These are phyloP conservation scores for Fomitopsis schrenkii DNA, from an alignment of 1,284 basidiomycete species.

Conservation along the genomic window DNA sequence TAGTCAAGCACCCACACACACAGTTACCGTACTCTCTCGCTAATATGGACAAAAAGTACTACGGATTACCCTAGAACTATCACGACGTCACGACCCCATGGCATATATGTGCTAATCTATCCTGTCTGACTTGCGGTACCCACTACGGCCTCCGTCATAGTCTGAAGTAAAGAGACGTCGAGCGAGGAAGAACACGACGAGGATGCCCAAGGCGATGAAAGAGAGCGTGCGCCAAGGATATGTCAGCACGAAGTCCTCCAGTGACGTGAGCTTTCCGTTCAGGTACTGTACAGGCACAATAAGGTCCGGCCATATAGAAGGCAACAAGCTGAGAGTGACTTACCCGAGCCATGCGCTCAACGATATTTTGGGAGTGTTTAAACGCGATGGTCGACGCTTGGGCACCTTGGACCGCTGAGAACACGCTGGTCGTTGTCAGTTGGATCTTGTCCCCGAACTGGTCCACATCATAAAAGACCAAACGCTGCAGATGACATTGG, in stretches of 20 bases:
- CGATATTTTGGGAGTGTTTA: constrained; percentile 65
- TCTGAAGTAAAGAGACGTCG: constrained; percentile 9
- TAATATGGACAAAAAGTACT: background rate
- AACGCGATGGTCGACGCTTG: constrained; percentile 49
- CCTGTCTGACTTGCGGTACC: constrained; percentile 7
- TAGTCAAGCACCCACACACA: background rate
- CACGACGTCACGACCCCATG: background rate
- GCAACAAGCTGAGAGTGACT: constrained; percentile 23
- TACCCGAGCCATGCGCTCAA: constrained; percentile 68
- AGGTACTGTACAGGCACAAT: constrained; percentile 37
- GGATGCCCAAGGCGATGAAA: constrained; percentile 18
- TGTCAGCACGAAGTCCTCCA: constrained; percentile 41
- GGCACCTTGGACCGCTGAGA: constrained; percentile 69
- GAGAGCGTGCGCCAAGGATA: constrained; percentile 31
- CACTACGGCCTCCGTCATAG: background rate
- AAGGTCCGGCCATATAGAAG: background rate
- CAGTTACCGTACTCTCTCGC: background rate
- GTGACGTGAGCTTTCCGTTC: constrained; percentile 41
- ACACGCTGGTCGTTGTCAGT: constrained; percentile 55
- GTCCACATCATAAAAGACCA: constrained; percentile 68
- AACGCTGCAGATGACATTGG: constrained; percentile 37
- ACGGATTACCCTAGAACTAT: constrained; percentile 1
- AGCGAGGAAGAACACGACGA: constrained; percentile 13
- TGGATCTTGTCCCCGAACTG: constrained; percentile 46
- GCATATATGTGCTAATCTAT: constrained; percentile 7